Base-by-base conservation (phyloP, 495 filamentous ascomycete species). In the Saxophila tyrrhenica region DNA sequence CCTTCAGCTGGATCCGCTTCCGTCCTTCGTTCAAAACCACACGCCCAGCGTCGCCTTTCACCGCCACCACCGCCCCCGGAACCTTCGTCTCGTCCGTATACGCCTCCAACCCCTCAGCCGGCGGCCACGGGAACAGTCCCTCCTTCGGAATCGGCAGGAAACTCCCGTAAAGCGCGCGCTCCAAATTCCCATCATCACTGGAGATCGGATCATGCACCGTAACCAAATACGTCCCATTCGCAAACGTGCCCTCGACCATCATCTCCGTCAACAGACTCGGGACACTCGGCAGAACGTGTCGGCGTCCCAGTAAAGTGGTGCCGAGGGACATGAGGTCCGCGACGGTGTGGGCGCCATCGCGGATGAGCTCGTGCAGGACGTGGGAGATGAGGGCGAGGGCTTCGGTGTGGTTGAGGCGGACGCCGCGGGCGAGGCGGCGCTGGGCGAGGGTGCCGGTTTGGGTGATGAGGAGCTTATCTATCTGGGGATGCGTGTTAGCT, bases 391-490 rank as follows among this genome's bases (percentile, higher is more conserved):
- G 77, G 8, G 90, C 91, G 86, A 94, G 84, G 49, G 92, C 87
- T 72, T 98, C 92, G 21, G 84, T 74, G 73, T 97, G 88, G 67
- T 98, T 98, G 60, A 98, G 72, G 58, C 80, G 83, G 25, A 96
- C 79, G 49, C 92, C 92, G 54, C 92, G 76, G 43, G 92, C 92
- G 39, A 98, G 82, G 51, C 92, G 81, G 39, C 81, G 76, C 73
- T 98, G 92, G 53, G 92, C 92, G 51, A 96, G 77, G 55, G 85
- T 77, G 49, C 94, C 92, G 46, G 94, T 70, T 64, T 95, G 89
- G 25, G 89, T 90, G 66, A 94, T 91, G 62, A 82, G 77, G 70
- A 98, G 87, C 79, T 98, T 98, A 75, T 98, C 92, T 61, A 97
- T 73, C 94, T 97, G 59, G 49, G 20, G 5, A 35, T 35, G 7